Conservation (phyloP, 2,329 filamentous ascomycete species). For the Colletotrichum coccodes region DNA sequence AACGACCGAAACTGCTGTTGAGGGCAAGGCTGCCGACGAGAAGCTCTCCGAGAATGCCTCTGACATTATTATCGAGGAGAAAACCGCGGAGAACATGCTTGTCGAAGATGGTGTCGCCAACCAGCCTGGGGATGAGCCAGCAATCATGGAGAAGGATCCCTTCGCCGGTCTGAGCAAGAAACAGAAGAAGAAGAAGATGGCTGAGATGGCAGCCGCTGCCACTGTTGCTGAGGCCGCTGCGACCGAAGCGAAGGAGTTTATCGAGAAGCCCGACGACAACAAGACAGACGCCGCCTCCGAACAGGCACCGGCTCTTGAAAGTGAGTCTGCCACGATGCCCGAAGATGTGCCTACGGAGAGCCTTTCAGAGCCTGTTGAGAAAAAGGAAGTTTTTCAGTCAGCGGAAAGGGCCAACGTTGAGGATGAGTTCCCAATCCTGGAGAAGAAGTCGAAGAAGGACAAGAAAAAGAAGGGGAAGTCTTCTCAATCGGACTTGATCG, state of each 20-base stretch:
- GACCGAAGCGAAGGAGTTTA: background rate
- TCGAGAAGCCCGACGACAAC: background rate
- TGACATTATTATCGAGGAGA: background rate
- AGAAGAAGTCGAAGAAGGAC: conserved; percentile 34
- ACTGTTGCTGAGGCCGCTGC: background rate
- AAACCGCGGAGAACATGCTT: background rate
- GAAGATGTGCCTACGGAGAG: background rate
- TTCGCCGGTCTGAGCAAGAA: conserved; percentile 14
- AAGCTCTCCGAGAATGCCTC: background rate
- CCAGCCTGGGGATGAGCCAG: background rate
- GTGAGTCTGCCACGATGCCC: background rate
- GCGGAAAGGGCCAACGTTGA: conserved; percentile 32
- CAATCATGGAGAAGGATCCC: background rate
- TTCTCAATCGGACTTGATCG: conserved; percentile 29
- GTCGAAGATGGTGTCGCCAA: conserved; percentile 19
- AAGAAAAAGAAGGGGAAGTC: conserved; percentile 37
- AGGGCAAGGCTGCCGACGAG: background rate
- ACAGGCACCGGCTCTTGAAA: background rate
- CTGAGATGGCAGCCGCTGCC: conserved; percentile 6
- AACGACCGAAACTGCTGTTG: background rate
- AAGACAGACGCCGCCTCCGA: background rate
- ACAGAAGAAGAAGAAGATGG: conserved; percentile 31
- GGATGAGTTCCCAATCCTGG: conserved; percentile 25
- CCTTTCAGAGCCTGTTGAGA: background rate
- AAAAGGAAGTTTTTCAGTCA: conserved; percentile 11